phyloP scores from a whole-genome alignment of 129 eudicot species.

The Saussurea involucrata region DNA sequence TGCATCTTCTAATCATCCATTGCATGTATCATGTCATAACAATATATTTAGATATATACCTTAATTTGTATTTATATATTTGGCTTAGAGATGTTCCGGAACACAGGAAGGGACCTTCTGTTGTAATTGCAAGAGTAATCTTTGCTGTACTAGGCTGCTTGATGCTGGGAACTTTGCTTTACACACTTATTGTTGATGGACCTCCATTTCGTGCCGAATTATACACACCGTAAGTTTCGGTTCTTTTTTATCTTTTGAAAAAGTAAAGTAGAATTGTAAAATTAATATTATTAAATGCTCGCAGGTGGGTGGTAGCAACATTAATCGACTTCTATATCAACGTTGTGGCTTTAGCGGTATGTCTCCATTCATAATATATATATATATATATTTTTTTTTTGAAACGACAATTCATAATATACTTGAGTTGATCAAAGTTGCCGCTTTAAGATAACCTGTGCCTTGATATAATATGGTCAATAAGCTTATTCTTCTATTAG shows the following conservation, averaged over 20 bases:
- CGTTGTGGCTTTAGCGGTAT: constrained; percentile 62
- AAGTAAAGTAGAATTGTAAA: neutral
- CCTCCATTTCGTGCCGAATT: constrained; percentile 52
- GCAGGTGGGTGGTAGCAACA: constrained; percentile 83
- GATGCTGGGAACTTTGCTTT: constrained; percentile 66
- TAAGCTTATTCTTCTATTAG: neutral
- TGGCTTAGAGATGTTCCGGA: constrained; percentile 38
- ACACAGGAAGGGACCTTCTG: constrained; percentile 38
- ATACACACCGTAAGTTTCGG: constrained; percentile 57
- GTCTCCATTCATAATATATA: constrained; percentile 9
- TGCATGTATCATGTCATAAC: neutral
- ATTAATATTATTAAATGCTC: constrained; percentile 2
- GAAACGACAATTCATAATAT: neutral
- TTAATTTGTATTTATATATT: constrained; percentile 5
- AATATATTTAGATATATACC: neutral
- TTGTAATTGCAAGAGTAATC: constrained; percentile 45
- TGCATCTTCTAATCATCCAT: neutral
- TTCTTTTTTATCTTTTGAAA: neutral
- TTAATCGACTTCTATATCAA: constrained; percentile 67
- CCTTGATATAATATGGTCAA: neutral
- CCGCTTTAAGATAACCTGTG: neutral
- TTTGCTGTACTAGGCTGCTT: constrained; percentile 56
- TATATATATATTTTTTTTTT: too few species aligned
- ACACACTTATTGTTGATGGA: constrained; percentile 50
- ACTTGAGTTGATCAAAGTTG: neutral